A percentile compares a stretch with the other conserved stretches of the same genome.
These are phyloP conservation scores for Lactifluus pinguis DNA, from an alignment of 768 basidiomycete species.

Conservation along the genomic window DNA sequence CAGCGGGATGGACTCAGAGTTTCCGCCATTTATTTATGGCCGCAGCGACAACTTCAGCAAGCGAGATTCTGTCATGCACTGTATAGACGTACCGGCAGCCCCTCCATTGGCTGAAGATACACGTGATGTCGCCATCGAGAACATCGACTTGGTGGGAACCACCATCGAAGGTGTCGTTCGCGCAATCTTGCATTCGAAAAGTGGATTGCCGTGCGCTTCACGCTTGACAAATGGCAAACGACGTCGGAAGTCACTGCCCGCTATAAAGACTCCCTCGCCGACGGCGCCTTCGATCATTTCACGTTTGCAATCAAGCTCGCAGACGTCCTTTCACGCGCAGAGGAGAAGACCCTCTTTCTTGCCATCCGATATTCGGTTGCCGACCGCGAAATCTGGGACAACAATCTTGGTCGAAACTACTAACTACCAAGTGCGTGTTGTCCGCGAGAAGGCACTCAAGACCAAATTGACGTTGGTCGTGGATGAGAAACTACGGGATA, in stretches of 20 bases:
- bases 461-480: constrained; percentile 21
- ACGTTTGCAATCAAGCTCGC: constrained; percentile 65
- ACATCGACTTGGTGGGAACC: constrained; percentile 40
- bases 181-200: constrained; percentile 83
- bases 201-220: constrained; percentile 82
- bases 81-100: constrained; percentile 56
- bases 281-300: constrained; percentile 57
- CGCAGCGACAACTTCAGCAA: constrained; percentile 26
- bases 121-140: constrained; percentile 47
- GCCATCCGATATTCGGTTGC: constrained; percentile 65
- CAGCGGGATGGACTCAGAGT: constrained; percentile 70
- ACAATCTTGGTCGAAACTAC: constrained; percentile 69
- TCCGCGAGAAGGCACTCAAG: constrained; percentile 26
- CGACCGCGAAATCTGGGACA: constrained; percentile 87
- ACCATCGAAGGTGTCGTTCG: constrained; percentile 64
- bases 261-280: constrained; percentile 40
- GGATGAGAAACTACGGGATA: not conserved
- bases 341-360: constrained; percentile 74
- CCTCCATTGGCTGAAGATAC: constrained; percentile 23
- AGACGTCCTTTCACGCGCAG: constrained; percentile 67
- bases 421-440: constrained; percentile 73
- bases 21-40: constrained; percentile 60
- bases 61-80: constrained; percentile 43
- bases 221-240: constrained; percentile 92
- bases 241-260: constrained; percentile 85